Conservation (phyloP, 2,329 filamentous ascomycete species). For the Elsinoe necatrix region DNA sequence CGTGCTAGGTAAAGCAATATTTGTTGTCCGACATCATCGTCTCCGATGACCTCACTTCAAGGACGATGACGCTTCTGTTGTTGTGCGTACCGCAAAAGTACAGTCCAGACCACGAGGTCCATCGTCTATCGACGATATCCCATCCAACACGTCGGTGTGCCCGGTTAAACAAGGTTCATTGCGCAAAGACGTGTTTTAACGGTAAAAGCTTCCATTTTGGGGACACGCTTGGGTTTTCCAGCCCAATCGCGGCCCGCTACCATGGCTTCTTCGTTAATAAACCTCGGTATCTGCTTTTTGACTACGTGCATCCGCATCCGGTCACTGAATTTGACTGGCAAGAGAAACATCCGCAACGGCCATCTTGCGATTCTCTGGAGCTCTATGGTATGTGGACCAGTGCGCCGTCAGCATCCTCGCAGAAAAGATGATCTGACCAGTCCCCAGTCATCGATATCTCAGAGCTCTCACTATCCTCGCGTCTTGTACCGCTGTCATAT, state of each 20-base stretch:
- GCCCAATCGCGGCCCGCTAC: slow-evolving; percentile 10
- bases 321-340: no score
- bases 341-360: no score
- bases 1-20: neutral
- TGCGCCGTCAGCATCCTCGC: no score
- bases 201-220: neutral
- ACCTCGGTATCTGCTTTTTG: neutral
- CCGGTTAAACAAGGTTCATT: neutral
- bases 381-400: no score
- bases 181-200: neutral
- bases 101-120: neutral
- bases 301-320: neutral
- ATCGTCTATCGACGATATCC: slow-evolving; percentile 4
- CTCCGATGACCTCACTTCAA: neutral
- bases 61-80: neutral
- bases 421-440: no score
- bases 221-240: neutral
- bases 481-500: no score
- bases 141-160: neutral
- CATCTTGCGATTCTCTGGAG: no score
- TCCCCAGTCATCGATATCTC: no score
- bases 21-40: neutral
- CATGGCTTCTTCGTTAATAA: slow-evolving; percentile 8
- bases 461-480: no score
- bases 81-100: neutral